Evolutionary conservation across 106 monocot species (phyloP).

Genomic region (Platanthera guangdongensis): DNA sequence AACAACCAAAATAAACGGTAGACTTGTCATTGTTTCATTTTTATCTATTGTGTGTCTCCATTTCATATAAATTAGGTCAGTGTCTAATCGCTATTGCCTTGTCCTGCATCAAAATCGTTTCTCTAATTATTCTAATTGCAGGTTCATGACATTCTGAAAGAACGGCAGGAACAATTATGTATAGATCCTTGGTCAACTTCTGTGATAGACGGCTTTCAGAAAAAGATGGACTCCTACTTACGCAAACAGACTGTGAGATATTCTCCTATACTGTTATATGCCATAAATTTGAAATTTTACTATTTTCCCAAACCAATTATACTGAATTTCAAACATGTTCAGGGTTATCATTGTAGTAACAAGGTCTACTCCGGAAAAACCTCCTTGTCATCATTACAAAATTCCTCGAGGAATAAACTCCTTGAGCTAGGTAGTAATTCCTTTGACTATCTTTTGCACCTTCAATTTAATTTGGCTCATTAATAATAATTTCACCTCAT

Average conservation of each 20-base stretch:
- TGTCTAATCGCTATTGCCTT: too few species aligned
- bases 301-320: neutral
- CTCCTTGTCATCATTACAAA: conserved; percentile 37
- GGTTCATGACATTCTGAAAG: conserved; percentile 7
- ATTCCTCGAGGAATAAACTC: conserved; percentile 57
- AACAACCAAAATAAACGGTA: too few species aligned
- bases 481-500: neutral
- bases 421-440: conserved; percentile 62
- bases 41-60: too few species aligned
- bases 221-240: conserved; percentile 28
- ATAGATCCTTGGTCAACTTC: conserved; percentile 46
- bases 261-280: neutral
- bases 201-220: conserved; percentile 25
- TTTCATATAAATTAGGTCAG: too few species aligned
- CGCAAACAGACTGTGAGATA: conserved; percentile 41
- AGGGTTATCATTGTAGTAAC: conserved; percentile 55
- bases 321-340: conserved; percentile 8
- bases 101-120: neutral
- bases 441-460: neutral
- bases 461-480: conserved; percentile 2
- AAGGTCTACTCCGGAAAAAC: conserved; percentile 56
- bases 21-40: too few species aligned
- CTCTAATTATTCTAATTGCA: conserved; percentile 12
- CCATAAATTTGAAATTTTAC: neutral
- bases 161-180: conserved; percentile 10